Base-by-base conservation (phyloP, 1,284 basidiomycete genomes). In the Gomphus bonarii region DNA sequence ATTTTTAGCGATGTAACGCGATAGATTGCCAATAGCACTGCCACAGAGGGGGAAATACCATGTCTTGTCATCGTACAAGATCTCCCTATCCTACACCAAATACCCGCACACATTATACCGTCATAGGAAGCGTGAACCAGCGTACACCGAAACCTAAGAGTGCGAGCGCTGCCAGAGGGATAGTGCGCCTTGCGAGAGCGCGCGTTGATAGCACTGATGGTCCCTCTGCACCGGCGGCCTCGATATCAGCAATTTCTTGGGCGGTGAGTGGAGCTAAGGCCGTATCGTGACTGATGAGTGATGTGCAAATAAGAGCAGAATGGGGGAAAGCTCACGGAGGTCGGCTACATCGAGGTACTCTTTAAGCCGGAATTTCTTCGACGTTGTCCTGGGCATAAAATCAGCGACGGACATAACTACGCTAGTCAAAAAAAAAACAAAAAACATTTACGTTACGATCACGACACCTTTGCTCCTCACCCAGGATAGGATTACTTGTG, bases 401-500 rank as follows among this genome's bases (percentile, higher is more conserved):
- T 58, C 33, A 58, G 36, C 14, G 30, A 40, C 38, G 6, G 16
- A 3, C 14, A 50, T 14, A 50, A 48, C 30, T 50, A 28, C n/a
- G 31, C 3, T 9, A 50, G 8, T 43, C 43, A 38, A 8, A 46
- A 31, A n/a, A 20, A 31, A 47, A 11, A 70, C 78, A 48, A 69
- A 84, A n/a, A n/a, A n/a, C n/a, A n/a, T n/a, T n/a, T n/a, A n/a
- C 79, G 84, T 86, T 58, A 88, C 80, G 55, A 84, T 79, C 9
- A 83, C 77, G 3, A 74, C 78, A 5, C 82, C 81, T 68, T 88
- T 88, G 5, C 75, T 74, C 63, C 74, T 77, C 3, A 81, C 78
- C 85, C 85, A 88, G 3, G 77, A 70, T 35, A 88, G 76, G 1
- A 91, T 66, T 28, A 89, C 80, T 67, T 91, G 88, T n/a, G 81